Conservation (phyloP, 768 basidiomycete species). For the Pleurotus salmoneostramineus region DNA sequence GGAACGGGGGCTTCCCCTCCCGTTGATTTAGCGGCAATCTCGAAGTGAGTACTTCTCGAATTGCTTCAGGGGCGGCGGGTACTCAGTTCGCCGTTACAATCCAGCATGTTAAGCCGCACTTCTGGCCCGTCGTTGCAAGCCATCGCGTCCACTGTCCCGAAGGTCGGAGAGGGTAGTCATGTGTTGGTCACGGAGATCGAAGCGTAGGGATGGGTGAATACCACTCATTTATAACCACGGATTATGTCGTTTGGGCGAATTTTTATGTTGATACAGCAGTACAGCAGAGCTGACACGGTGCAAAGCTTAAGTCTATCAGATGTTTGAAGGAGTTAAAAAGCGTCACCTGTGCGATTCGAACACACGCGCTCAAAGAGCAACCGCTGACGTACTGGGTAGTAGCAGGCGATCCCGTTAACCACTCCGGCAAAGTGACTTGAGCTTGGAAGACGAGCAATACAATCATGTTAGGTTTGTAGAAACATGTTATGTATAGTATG, state of each 20-base stretch:
- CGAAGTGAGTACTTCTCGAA: background rate
- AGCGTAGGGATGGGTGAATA: no score
- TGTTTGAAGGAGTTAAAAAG: background rate
- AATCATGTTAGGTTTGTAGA: background rate
- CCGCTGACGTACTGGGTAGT: slow-evolving; percentile 6
- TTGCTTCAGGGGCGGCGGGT: background rate
- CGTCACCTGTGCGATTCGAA: slow-evolving; percentile 9
- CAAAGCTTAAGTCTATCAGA: no score
- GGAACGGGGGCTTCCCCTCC: slow-evolving; percentile 34
- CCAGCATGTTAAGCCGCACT: background rate
- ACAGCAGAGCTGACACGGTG: no score
- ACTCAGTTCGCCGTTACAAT: background rate
- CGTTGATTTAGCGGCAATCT: slow-evolving; percentile 16
- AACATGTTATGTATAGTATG: background rate
- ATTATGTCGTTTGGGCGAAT: no score
- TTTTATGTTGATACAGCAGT: no score
- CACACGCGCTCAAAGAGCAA: slow-evolving; percentile 8
- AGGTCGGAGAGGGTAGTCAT: background rate
- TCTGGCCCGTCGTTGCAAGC: background rate
- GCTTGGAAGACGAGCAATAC: background rate
- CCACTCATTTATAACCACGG: no score
- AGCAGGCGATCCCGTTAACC: slow-evolving; percentile 26
- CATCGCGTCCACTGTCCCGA: background rate
- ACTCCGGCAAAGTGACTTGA: slow-evolving; percentile 23
- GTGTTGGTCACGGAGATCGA: background rate